Conservation (phyloP, 768 basidiomycete genomes). For the Lactarius trivialis region DNA sequence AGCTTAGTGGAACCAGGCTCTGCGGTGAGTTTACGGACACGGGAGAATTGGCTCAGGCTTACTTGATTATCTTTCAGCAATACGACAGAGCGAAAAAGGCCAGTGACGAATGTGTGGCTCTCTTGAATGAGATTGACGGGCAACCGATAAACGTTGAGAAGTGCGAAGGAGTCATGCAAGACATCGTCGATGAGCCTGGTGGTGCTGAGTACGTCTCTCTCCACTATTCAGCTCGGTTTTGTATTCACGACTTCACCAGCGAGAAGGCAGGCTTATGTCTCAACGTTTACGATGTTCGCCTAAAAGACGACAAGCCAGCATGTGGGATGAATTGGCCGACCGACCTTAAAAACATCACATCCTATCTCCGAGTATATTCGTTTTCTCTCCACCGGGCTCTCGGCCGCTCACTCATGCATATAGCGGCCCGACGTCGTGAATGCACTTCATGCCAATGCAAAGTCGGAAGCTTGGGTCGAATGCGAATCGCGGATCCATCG, state of each 20-base stretch:
- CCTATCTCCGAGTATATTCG: constrained; percentile 69
- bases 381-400: background rate
- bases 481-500: constrained; percentile 63
- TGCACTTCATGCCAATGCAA: constrained; percentile 75
- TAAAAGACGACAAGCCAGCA: constrained; percentile 76
- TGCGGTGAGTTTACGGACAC: constrained; percentile 40
- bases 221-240: background rate
- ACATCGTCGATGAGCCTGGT: constrained; percentile 28
- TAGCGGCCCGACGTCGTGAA: constrained; percentile 75
- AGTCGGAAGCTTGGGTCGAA: constrained; percentile 82
- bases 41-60: background rate
- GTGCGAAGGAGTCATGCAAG: constrained; percentile 57
- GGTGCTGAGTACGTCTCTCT: constrained; percentile 8
- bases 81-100: constrained; percentile 53
- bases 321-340: constrained; percentile 99
- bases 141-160: constrained; percentile 49
- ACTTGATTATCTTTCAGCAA: constrained; percentile 33
- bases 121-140: constrained; percentile 39
- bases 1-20: constrained; percentile 70
- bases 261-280: constrained; percentile 64
- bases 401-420: background rate
- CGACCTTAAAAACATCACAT: constrained; percentile 67
- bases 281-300: constrained; percentile 92
- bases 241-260: constrained; percentile 44
- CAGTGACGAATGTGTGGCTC: constrained; percentile 53